Evolutionary conservation across 495 filamentous ascomycete species (phyloP).

Genomic region (Trichoderma asperelloides): DNA sequence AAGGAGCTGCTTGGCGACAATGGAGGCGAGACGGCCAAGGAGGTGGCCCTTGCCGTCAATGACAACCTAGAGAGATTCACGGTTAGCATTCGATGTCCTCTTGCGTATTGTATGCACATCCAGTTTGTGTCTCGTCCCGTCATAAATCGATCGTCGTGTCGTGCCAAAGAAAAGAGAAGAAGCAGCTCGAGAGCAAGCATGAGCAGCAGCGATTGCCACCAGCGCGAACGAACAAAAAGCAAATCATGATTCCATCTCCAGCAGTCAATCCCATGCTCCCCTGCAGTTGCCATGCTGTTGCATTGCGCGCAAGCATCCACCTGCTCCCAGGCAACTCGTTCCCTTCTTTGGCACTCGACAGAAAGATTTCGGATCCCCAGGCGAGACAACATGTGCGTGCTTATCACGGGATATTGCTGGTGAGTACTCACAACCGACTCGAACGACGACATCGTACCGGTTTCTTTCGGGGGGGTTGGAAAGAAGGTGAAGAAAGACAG

Average conservation of each 20-base stretch:
- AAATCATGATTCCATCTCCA: background rate
- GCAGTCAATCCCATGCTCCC: background rate
- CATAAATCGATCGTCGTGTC: background rate
- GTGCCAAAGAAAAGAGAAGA: background rate
- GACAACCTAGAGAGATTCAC: conserved; percentile 55
- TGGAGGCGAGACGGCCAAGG: conserved; percentile 96
- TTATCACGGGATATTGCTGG: background rate
- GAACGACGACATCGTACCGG: conserved; percentile 91
- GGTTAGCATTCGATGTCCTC: conserved; percentile 15
- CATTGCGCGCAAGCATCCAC: background rate
- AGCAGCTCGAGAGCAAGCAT: background rate
- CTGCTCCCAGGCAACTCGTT: background rate
- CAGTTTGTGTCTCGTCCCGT: background rate
- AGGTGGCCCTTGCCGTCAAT: conserved; percentile 99
- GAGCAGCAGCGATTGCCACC: conserved; percentile 9
- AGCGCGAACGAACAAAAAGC: background rate
- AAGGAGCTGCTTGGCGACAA: conserved; percentile 98
- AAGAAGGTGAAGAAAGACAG: conserved; percentile 25
- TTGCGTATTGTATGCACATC: background rate
- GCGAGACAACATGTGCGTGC: background rate
- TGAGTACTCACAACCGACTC: conserved; percentile 82
- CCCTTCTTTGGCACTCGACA: background rate
- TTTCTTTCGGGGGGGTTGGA: conserved; percentile 23
- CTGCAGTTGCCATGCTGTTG: background rate
- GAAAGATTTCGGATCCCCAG: background rate